Percentiles rank a stretch among this genome's conserved stretches.
Evolutionary conservation across 2,329 filamentous ascomycete species (phyloP).

Genomic region (Cucurbitaria berberidis): DNA sequence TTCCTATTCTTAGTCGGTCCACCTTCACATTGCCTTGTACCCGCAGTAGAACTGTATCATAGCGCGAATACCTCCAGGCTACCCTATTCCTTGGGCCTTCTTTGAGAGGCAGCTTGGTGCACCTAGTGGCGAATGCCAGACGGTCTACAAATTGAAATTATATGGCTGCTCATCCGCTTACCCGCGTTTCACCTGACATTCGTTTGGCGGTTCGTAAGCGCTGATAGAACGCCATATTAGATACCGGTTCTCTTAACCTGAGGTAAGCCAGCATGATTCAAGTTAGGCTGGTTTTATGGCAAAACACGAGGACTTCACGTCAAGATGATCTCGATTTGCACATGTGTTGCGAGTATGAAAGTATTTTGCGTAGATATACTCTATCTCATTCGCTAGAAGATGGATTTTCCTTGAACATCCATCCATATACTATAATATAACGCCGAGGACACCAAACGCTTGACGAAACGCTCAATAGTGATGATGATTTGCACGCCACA

Average conservation of each 20-base stretch:
- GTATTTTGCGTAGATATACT: neutral
- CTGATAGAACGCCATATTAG: neutral
- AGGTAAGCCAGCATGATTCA: neutral
- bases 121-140: neutral
- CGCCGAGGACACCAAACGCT: neutral
- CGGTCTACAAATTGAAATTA: too few species aligned
- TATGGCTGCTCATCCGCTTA: neutral
- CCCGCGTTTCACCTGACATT: neutral
- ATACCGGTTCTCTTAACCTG: neutral
- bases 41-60: neutral
- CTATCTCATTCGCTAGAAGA: neutral
- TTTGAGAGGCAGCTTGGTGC: neutral
- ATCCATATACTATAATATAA: neutral
- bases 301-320: neutral
- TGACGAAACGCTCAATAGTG: neutral
- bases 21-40: neutral
- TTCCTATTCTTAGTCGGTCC: too few species aligned
- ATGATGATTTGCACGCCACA: neutral
- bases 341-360: neutral
- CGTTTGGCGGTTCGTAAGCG: slow-evolving; percentile 1
- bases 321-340: neutral
- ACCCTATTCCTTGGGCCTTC: neutral
- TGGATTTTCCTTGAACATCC: neutral
- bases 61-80: neutral
- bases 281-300: neutral